Evolutionary conservation across 805 yeast genomes (phyloP), one percentile per base, ranked within the genome.

Genomic region (Sugiyamaella floridensis): DNA sequence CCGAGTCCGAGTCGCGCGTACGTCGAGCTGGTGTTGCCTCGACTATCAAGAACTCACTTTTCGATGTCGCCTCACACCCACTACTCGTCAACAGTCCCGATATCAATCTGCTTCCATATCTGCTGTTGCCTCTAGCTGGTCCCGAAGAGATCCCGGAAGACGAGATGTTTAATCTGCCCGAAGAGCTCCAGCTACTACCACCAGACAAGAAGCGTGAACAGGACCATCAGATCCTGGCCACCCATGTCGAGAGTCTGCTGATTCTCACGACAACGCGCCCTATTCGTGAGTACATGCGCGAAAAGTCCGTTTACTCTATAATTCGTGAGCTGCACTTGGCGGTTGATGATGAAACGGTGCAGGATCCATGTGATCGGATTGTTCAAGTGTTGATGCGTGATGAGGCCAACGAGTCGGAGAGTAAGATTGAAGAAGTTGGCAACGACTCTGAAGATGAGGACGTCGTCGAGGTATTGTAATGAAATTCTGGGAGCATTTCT

Each of bases 341-440:
- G 29, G 55, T 66, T 12, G 63, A 66, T 9, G 64, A 77, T 49
- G 77, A 74, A 22, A 73, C 70, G 16, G 76, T 88, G 19, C 74
- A 74, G 44, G 95, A 86, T 44, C 70, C 86, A 44, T 84, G 93
- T 71, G 95, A 89, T 60, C 78, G 93, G 65, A 68, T 86, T 42
- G 99, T 90, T 19, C 92, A 92, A 66, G 79, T 89, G 82, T 75
- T 92, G 58, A 86, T 86, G 93, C 81, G 97, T 74, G 97, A 92
- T 63, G 97, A 90, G 63, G 60, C 53, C 4, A 71, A 63, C 22
- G 65, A 45, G 32, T 11, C 32, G 20, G 43, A 61, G 11, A 63
- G 59, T 9, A 58, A 56, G n/a, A 48, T 49, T n/a, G 43, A 45
- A 14, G 46, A 52, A 19, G 49, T 47, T 6, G 60, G 48, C n/a